These are phyloP conservation scores for Caryopteris hybrid DNA, from an alignment of 305 asterid genomes.

Conservation along the genomic window DNA sequence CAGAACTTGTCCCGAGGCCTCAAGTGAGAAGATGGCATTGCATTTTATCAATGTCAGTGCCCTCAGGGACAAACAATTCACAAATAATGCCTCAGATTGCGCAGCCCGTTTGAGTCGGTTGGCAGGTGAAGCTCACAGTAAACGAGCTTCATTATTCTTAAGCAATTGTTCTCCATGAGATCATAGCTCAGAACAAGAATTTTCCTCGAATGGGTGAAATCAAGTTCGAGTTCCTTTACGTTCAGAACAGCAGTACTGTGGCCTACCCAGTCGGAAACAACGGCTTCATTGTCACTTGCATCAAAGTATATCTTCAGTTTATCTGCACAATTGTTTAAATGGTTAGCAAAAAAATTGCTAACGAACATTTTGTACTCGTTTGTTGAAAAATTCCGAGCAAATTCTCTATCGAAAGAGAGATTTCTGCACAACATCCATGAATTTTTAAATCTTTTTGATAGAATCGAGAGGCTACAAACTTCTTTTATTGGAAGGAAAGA, in stretches of 20 bases:
- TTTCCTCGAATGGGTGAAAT: neutral
- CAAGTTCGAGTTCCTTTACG: constrained; percentile 9
- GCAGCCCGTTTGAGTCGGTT: neutral
- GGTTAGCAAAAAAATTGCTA: neutral
- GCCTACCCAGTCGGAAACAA: constrained; percentile 2
- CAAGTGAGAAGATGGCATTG: no score
- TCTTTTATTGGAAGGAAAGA: constrained; percentile 13
- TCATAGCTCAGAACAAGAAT: neutral
- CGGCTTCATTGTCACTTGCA: neutral
- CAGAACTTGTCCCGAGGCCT: no score
- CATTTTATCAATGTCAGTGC: no score
- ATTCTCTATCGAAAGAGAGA: constrained; percentile 13
- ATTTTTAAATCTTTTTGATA: constrained; percentile 14
- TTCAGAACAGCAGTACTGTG: neutral
- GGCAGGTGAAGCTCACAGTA: constrained; percentile 19
- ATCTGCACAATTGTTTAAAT: neutral
- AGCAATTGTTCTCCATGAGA: neutral
- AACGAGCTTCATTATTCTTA: neutral
- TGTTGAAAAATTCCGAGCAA: neutral
- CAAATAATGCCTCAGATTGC: no score
- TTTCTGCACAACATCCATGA: constrained; percentile 22
- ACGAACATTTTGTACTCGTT: neutral
- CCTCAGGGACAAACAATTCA: no score
- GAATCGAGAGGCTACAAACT: neutral
- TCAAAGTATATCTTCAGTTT: constrained; percentile 13